Evolutionary conservation across 495 filamentous ascomycete genomes (phyloP).

Genomic region (Ramalina peruviana): DNA sequence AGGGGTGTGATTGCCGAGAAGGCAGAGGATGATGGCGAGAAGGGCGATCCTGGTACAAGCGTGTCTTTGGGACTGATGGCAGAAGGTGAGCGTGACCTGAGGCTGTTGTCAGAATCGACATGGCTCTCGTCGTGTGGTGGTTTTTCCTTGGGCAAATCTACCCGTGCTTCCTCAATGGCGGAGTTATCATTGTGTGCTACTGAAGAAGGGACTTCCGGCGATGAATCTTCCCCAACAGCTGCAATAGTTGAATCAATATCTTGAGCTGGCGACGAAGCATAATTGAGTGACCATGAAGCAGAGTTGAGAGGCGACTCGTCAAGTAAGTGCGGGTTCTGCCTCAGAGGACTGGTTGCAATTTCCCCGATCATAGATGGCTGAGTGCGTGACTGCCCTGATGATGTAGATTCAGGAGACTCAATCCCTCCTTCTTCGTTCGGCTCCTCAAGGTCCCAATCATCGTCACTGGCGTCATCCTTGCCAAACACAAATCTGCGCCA

Average conservation of each 20-base stretch:
- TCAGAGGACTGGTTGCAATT: slow-evolving; percentile 9
- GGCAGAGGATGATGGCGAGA: too few relatives aligned
- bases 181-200: too few relatives aligned
- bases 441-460: slow-evolving; percentile 6
- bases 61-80: too few relatives aligned
- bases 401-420: not conserved
- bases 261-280: not conserved
- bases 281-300: not conserved
- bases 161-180: too few relatives aligned
- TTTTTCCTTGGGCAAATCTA: too few relatives aligned
- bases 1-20: not conserved
- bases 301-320: not conserved
- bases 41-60: too few relatives aligned
- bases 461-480: slow-evolving; percentile 2
- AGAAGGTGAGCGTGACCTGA: too few relatives aligned
- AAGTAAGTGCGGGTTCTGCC: slow-evolving; percentile 10
- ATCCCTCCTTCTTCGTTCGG: not conserved
- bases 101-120: too few relatives aligned
- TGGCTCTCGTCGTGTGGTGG: too few relatives aligned
- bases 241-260: not conserved
- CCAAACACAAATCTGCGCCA: slow-evolving; percentile 15
- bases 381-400: not conserved
- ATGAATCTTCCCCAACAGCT: not conserved
- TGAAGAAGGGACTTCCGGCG: not conserved
- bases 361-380: slow-evolving; percentile 10